Evolutionary conservation across 108 stramenopile genomes (phyloP).

Genomic region (Cyclotella baltica): DNA sequence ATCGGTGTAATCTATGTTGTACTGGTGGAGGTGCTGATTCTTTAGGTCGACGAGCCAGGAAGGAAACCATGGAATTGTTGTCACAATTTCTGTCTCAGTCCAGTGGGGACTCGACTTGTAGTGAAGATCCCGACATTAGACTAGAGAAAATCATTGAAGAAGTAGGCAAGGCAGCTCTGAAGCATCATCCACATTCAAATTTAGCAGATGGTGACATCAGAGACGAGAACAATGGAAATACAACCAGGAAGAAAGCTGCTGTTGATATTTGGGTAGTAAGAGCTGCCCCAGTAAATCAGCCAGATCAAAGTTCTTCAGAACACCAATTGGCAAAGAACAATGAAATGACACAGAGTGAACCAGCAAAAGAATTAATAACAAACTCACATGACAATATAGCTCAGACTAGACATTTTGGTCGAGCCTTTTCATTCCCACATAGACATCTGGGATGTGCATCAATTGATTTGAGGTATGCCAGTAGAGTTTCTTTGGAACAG

Average conservation of each 20-base stretch:
- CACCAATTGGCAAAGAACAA: too few species aligned
- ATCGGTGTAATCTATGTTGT: conserved; percentile 60
- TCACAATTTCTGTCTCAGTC: conserved; percentile 11
- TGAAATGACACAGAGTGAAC: too few species aligned
- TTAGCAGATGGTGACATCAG: conserved; percentile 2
- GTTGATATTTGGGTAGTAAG: conserved; percentile 39
- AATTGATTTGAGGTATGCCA: conserved; percentile 37
- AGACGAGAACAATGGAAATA: not conserved
- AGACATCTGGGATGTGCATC: conserved; percentile 31
- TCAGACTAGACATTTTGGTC: not conserved
- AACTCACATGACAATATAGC: too few species aligned
- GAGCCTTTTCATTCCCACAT: conserved; percentile 21
- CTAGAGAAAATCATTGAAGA: conserved; percentile 44
- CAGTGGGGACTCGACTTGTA: not conserved
- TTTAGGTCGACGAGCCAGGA: conserved; percentile 35
- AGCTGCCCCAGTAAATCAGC: conserved; percentile 1
- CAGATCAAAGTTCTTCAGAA: too few species aligned
- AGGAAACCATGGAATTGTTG: conserved; percentile 35
- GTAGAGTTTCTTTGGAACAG: conserved; percentile 35
- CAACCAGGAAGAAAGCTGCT: not conserved
- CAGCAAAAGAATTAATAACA: too few species aligned
- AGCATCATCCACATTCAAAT: conserved; percentile 26
- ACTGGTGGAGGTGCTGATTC: conserved; percentile 55
- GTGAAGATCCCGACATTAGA: not conserved
- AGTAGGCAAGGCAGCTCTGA: conserved; percentile 27